These are phyloP conservation scores for Solanum commersonii DNA, from an alignment of 257 asterid genomes.

Conservation along the genomic window DNA sequence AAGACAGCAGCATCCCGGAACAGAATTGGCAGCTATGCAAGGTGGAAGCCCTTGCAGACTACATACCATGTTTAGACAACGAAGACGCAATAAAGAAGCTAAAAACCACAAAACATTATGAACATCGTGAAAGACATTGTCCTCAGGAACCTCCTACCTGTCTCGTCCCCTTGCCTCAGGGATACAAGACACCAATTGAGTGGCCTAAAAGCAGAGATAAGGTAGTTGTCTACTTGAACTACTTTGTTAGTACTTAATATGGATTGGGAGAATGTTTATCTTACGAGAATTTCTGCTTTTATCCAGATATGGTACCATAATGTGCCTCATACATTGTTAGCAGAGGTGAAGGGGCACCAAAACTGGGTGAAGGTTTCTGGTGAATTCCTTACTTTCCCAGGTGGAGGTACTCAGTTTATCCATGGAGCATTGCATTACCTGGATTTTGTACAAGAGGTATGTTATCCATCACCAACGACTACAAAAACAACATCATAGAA, in stretches of 20 bases:
- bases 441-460: conserved; percentile 73
- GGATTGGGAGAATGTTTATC: neutral
- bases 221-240: conserved; percentile 18
- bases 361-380: conserved; percentile 88
- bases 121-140: conserved; percentile 90
- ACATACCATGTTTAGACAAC: conserved; percentile 86
- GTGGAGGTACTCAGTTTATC: conserved; percentile 92
- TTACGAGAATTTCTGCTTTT: neutral
- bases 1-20: conserved; percentile 13
- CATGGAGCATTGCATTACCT: conserved; percentile 84
- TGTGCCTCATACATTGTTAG: conserved; percentile 66
- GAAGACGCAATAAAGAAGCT: conserved; percentile 52
- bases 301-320: conserved; percentile 83
- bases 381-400: conserved; percentile 84
- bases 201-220: conserved; percentile 93
- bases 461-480: neutral
- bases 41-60: conserved; percentile 60
- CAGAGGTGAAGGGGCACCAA: conserved; percentile 82
- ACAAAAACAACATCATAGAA: neutral
- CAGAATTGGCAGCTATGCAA: conserved; percentile 61
- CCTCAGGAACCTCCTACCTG: conserved; percentile 70
- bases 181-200: conserved; percentile 53
- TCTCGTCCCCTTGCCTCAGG: conserved; percentile 61
- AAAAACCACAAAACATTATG: conserved; percentile 40
- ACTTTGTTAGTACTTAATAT: neutral